Conservation (phyloP, 148 eudicot genomes). For the Amaranthus hypochondriacus region DNA sequence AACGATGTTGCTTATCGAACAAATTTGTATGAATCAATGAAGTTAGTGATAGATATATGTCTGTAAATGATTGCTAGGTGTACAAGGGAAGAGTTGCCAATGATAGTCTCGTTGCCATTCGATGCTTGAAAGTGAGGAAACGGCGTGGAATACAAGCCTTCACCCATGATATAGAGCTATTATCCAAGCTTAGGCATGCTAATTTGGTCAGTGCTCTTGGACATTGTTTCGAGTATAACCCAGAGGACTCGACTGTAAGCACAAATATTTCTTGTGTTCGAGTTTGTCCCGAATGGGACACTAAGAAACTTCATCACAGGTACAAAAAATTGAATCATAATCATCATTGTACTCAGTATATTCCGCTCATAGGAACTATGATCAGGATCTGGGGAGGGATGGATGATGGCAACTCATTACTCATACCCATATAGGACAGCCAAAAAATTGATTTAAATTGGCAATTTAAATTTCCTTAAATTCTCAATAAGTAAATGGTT, state of each 20-base stretch:
- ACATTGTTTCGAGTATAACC: slow-evolving; percentile 67
- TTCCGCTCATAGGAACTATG: too few relatives aligned
- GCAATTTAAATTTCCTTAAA: too few relatives aligned
- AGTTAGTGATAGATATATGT: not conserved
- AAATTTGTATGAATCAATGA: not conserved
- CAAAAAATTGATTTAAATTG: too few relatives aligned
- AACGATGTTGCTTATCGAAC: not conserved
- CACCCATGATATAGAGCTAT: slow-evolving; percentile 62
- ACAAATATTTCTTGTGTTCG: slow-evolving; percentile 53
- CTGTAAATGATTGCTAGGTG: slow-evolving; percentile 30
- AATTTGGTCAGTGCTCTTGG: slow-evolving; percentile 71
- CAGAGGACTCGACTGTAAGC: slow-evolving; percentile 56
- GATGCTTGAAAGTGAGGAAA: slow-evolving; percentile 62
- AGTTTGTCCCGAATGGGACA: slow-evolving; percentile 61
- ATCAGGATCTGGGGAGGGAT: too few relatives aligned
- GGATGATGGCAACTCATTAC: too few relatives aligned
- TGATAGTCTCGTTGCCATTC: slow-evolving; percentile 52
- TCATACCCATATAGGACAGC: too few relatives aligned
- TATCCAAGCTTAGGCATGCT: slow-evolving; percentile 68
- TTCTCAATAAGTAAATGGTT: too few relatives aligned
- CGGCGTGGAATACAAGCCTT: slow-evolving; percentile 49
- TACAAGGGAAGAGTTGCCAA: slow-evolving; percentile 58
- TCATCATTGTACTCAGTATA: too few relatives aligned
- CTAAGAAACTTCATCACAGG: slow-evolving; percentile 55
- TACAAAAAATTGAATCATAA: slow-evolving; percentile 9